A percentile compares a stretch with the other conserved stretches of the same genome.
Conservation (phyloP, 176 grass and related monocot genomes). For the Chloris gayana region DNA sequence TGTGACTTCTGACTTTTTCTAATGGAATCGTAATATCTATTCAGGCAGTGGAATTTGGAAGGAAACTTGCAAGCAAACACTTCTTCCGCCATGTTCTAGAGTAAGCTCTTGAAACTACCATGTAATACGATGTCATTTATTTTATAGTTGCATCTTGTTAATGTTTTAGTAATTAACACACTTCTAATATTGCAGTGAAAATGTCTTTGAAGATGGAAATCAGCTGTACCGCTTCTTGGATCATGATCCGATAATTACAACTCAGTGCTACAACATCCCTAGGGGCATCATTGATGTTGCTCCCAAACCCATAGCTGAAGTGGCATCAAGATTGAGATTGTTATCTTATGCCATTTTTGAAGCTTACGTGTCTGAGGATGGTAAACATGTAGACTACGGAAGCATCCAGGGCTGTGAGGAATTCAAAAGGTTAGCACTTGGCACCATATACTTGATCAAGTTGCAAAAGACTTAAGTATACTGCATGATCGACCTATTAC, state of each 20-base stretch:
- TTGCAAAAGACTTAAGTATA: background rate
- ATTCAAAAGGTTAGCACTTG: constrained; percentile 78
- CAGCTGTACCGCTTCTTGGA: constrained; percentile 87
- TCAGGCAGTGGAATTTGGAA: constrained; percentile 91
- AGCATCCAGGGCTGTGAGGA: constrained; percentile 84
- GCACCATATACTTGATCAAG: constrained; percentile 4
- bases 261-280: constrained; percentile 88
- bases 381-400: constrained; percentile 82
- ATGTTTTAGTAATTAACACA: constrained; percentile 5
- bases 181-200: constrained; percentile 65
- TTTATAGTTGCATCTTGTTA: constrained; percentile 13
- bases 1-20: background rate
- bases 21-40: constrained; percentile 22
- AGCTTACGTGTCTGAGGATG: constrained; percentile 90
- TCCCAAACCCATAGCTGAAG: constrained; percentile 78
- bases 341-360: constrained; percentile 81
- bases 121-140: constrained; percentile 11
- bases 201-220: constrained; percentile 93
- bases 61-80: constrained; percentile 80
- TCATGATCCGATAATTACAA: constrained; percentile 78
- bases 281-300: constrained; percentile 74
- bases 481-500: constrained; percentile 1
- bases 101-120: constrained; percentile 57
- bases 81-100: constrained; percentile 82
- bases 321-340: constrained; percentile 73